A percentile compares a stretch with the other conserved stretches of the same genome.
These are phyloP conservation scores for Narthecium ossifragum DNA, from an alignment of 106 monocot species.

Conservation along the genomic window DNA sequence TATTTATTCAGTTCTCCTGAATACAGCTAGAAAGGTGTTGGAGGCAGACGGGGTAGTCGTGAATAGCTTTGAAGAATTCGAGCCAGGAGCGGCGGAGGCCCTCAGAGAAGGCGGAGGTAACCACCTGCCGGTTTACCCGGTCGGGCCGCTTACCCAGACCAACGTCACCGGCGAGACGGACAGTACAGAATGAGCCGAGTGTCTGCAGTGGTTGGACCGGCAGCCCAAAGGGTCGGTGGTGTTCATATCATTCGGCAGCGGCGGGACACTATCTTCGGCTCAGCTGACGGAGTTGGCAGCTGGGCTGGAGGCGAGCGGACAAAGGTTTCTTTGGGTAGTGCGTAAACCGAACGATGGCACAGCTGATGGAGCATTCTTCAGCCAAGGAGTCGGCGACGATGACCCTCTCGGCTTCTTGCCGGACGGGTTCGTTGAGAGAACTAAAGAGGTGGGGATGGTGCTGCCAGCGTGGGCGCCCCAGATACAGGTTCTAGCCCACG, in stretches of 20 bases:
- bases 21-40: not conserved
- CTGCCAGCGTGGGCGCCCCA: slow-evolving; percentile 34
- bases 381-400: no score
- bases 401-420: not conserved
- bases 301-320: slow-evolving; percentile 2
- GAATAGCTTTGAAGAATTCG: slow-evolving; percentile 11
- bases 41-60: slow-evolving; percentile 16
- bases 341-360: not conserved
- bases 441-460: slow-evolving; percentile 1
- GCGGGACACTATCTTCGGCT: not conserved
- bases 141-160: not conserved
- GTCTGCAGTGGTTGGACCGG: slow-evolving; percentile 5
- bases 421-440: not conserved
- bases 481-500: slow-evolving; percentile 21
- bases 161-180: not conserved
- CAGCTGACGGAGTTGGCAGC: not conserved
- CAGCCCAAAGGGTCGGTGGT: slow-evolving; percentile 1
- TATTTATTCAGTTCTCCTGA: not conserved
- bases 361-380: not conserved
- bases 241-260: slow-evolving; percentile 1
- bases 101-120: not conserved
- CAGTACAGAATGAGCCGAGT: not conserved
- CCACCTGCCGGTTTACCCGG: slow-evolving; percentile 2
- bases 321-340: not conserved
- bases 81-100: slow-evolving; percentile 2